phyloP scores from a whole-genome alignment of 306 rosid species.

The Hippophae tibetana region DNA sequence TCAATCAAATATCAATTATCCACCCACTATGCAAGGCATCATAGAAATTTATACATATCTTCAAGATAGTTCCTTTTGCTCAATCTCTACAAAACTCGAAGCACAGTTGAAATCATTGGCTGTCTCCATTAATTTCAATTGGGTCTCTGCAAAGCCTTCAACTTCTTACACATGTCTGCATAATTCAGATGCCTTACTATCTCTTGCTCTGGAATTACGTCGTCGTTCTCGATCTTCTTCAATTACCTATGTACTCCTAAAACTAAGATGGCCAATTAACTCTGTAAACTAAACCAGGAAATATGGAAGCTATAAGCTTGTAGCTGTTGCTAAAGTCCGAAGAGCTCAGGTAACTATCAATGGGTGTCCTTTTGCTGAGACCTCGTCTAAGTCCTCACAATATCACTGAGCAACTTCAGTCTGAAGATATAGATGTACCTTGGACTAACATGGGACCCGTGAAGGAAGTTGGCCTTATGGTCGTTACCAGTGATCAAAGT shows the following conservation, averaged over 20 bases:
- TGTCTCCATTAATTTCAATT: slow-evolving; percentile 6
- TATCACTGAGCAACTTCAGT: slow-evolving; percentile 40
- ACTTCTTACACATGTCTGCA: slow-evolving; percentile 16
- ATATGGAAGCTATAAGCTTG: slow-evolving; percentile 69
- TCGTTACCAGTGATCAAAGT: slow-evolving; percentile 54
- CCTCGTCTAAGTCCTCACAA: slow-evolving; percentile 40
- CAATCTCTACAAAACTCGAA: slow-evolving; percentile 10
- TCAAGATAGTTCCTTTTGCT: not conserved
- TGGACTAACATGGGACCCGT: slow-evolving; percentile 39
- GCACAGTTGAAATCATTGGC: slow-evolving; percentile 12
- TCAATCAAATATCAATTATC: not conserved
- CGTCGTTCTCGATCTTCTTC: not conserved
- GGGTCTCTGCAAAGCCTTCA: slow-evolving; percentile 25
- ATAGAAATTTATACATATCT: not conserved
- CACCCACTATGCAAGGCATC: not conserved
- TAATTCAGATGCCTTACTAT: slow-evolving; percentile 13
- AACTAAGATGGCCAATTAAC: slow-evolving; percentile 44
- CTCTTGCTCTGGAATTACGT: not conserved
- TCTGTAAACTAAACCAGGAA: slow-evolving; percentile 40
- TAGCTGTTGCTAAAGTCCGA: slow-evolving; percentile 61
- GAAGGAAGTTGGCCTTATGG: slow-evolving; percentile 45
- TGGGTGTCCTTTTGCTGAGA: slow-evolving; percentile 54
- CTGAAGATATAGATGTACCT: slow-evolving; percentile 43
- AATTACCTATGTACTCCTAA: slow-evolving; percentile 39
- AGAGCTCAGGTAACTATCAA: slow-evolving; percentile 70